phyloP scores from a whole-genome alignment of 176 grass and related monocot species.

The barley (Hordeum vulgare) region DNA sequence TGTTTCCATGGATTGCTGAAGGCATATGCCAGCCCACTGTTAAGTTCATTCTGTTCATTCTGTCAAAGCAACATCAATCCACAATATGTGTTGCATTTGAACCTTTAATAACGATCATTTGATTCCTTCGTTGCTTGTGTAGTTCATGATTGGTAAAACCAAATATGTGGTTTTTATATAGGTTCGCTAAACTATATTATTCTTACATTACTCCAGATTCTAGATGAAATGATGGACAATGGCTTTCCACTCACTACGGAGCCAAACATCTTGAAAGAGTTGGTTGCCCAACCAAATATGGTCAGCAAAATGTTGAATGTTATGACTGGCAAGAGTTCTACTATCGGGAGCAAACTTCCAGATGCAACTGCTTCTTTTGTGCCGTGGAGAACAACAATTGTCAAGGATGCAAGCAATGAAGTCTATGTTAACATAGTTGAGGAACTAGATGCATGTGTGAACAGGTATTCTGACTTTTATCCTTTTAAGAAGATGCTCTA shows the following conservation, averaged over 20 bases:
- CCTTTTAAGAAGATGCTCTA: neutral
- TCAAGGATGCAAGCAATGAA: slow-evolving; percentile 80
- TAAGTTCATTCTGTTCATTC: slow-evolving; percentile 12
- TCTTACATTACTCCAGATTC: slow-evolving; percentile 48
- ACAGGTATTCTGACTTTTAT: slow-evolving; percentile 33
- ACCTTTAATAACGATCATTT: neutral
- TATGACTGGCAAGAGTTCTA: slow-evolving; percentile 72
- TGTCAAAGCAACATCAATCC: neutral
- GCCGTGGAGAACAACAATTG: slow-evolving; percentile 69
- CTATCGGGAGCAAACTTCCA: slow-evolving; percentile 60
- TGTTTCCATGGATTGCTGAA: neutral
- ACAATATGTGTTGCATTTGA: neutral
- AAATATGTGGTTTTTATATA: neutral
- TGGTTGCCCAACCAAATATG: slow-evolving; percentile 68
- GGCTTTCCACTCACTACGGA: slow-evolving; percentile 94
- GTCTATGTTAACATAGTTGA: slow-evolving; percentile 91
- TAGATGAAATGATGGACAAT: slow-evolving; percentile 99
- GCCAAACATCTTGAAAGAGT: slow-evolving; percentile 82
- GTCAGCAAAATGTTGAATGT: slow-evolving; percentile 82
- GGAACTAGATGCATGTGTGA: slow-evolving; percentile 79
- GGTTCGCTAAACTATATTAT: slow-evolving; percentile 9
- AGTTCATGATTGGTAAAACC: neutral
- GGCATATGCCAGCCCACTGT: neutral
- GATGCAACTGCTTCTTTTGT: slow-evolving; percentile 71
- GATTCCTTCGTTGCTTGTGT: neutral